These are phyloP conservation scores for Colletotrichum tropicale DNA, from an alignment of 2,329 filamentous ascomycete species.

Conservation along the genomic window DNA sequence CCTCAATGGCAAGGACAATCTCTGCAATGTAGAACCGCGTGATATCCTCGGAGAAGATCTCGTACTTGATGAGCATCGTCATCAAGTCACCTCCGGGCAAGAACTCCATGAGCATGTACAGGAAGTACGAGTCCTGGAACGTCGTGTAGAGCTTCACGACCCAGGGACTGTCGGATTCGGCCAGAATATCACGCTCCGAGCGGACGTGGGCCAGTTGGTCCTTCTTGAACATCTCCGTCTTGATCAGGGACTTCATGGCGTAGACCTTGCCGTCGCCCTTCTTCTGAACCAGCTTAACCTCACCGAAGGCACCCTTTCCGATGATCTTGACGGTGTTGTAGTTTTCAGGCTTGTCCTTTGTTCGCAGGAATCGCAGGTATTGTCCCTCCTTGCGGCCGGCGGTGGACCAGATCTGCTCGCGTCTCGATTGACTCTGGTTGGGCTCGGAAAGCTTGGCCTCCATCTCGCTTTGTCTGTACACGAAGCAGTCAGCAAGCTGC, in stretches of 20 bases:
- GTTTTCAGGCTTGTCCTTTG: slow-evolving; percentile 91
- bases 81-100: slow-evolving; percentile 97
- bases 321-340: slow-evolving; percentile 98
- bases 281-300: slow-evolving; percentile 96
- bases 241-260: slow-evolving; percentile 96
- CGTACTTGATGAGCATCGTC: slow-evolving; percentile 99
- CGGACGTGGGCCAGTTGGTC: slow-evolving; percentile 97
- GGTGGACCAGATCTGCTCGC: slow-evolving; percentile 83
- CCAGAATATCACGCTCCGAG: slow-evolving; percentile 95
- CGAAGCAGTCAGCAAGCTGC: not conserved
- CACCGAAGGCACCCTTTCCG: slow-evolving; percentile 97
- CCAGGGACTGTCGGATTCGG: slow-evolving; percentile 99
- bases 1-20: slow-evolving; percentile 97
- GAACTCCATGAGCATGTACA: slow-evolving; percentile 99
- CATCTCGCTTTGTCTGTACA: slow-evolving; percentile 82
- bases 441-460: slow-evolving; percentile 84
- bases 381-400: slow-evolving; percentile 88
- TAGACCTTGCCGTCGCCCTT: slow-evolving; percentile 97
- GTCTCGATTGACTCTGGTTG: slow-evolving; percentile 74
- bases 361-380: slow-evolving; percentile 92
- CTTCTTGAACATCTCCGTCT: slow-evolving; percentile 99
- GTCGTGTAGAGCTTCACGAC: slow-evolving; percentile 98
- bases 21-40: slow-evolving; percentile 99
- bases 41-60: slow-evolving; percentile 98
- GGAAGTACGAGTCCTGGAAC: slow-evolving; percentile 94